A percentile compares a stretch with the other conserved stretches of the same genome.
Conservation (phyloP, 345 rosid genomes). For the Lepidium sativum region DNA sequence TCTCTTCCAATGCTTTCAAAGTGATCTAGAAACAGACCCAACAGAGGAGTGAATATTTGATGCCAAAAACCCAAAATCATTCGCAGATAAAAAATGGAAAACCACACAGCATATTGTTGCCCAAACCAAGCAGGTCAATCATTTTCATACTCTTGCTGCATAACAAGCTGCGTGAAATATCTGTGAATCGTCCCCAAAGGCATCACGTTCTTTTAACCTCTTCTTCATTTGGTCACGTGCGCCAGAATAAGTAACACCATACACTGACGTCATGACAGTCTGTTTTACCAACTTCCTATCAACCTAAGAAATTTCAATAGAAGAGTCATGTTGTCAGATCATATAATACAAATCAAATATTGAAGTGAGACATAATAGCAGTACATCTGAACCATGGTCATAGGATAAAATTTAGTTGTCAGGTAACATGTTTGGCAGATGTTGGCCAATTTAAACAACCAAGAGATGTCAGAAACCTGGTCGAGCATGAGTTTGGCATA, state of each 20-base stretch:
- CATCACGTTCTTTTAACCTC: slow-evolving; percentile 76
- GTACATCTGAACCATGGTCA: not conserved
- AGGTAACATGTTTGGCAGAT: not conserved
- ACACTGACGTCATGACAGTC: slow-evolving; percentile 99
- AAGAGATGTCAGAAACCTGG: slow-evolving; percentile 48
- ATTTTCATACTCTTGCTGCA: slow-evolving; percentile 74
- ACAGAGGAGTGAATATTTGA: not conserved
- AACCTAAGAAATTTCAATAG: slow-evolving; percentile 47
- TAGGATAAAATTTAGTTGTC: not conserved
- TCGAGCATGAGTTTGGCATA: slow-evolving; percentile 59
- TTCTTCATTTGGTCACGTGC: slow-evolving; percentile 94
- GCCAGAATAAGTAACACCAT: slow-evolving; percentile 95
- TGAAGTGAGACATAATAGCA: not conserved
- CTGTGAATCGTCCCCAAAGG: slow-evolving; percentile 49
- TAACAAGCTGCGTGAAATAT: slow-evolving; percentile 68
- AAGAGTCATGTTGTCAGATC: slow-evolving; percentile 13
- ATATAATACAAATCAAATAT: not conserved
- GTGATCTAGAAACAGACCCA: slow-evolving; percentile 56
- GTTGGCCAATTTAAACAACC: slow-evolving; percentile 4
- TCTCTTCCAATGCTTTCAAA: slow-evolving; percentile 84
- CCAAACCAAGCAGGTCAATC: slow-evolving; percentile 8
- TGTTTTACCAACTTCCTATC: slow-evolving; percentile 96
- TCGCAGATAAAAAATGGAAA: not conserved
- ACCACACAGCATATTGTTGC: slow-evolving; percentile 1
- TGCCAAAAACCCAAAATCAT: not conserved